Evolutionary conservation across 1,284 basidiomycete species (phyloP).

Genomic region (Coniferiporia sulphurascens): DNA sequence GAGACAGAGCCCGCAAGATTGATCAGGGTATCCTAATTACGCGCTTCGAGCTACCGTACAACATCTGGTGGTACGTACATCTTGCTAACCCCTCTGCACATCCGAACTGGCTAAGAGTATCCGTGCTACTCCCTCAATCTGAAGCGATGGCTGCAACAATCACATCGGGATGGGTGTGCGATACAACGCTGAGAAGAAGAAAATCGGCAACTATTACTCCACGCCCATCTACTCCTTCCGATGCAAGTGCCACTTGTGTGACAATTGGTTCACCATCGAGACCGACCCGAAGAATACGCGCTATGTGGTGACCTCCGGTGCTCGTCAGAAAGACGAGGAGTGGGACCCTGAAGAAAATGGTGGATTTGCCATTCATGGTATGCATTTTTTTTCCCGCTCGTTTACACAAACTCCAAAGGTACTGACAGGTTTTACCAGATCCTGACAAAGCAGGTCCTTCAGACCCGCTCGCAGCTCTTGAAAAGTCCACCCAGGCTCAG

Average conservation of each 20-base stretch:
- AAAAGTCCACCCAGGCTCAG: slow-evolving; percentile 80
- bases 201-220: slow-evolving; percentile 91
- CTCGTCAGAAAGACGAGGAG: slow-evolving; percentile 86
- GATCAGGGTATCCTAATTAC: slow-evolving; percentile 93
- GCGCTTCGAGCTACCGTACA: slow-evolving; percentile 93
- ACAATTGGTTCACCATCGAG: slow-evolving; percentile 92
- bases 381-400: slow-evolving; percentile 21
- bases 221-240: slow-evolving; percentile 93
- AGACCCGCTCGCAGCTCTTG: slow-evolving; percentile 84
- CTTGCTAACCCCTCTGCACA: neutral
- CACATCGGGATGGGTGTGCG: slow-evolving; percentile 97
- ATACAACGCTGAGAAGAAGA: slow-evolving; percentile 98
- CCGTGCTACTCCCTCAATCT: neutral
- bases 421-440: slow-evolving; percentile 38
- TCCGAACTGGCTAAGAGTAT: neutral
- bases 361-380: slow-evolving; percentile 84
- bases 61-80: slow-evolving; percentile 89
- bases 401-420: neutral
- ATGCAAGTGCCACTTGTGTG: slow-evolving; percentile 95
- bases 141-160: slow-evolving; percentile 82
- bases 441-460: slow-evolving; percentile 60
- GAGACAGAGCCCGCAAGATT: slow-evolving; percentile 86
- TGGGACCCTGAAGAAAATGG: slow-evolving; percentile 97
- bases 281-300: slow-evolving; percentile 98
- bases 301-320: slow-evolving; percentile 90